A percentile compares a stretch with the other conserved stretches of the same genome.
Evolutionary conservation across 2,329 filamentous ascomycete genomes (phyloP).

Genomic region (Ophiostoma himal-ulmi): DNA sequence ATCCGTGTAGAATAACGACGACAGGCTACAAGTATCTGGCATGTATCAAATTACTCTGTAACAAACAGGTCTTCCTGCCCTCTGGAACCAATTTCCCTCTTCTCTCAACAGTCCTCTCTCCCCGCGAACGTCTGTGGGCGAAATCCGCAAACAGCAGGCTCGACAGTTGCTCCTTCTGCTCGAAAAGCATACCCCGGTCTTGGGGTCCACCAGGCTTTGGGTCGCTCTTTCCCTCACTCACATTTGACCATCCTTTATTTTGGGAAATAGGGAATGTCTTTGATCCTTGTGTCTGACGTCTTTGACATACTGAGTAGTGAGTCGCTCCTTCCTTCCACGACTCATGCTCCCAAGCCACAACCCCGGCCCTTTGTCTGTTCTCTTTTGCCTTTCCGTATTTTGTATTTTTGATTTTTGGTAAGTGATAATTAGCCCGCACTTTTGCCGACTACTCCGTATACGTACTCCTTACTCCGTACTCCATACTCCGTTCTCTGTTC

Average conservation of each 20-base stretch:
- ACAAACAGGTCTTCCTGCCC: not conserved
- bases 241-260: too few relatives aligned
- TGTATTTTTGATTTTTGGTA: too few relatives aligned
- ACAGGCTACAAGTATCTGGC: not conserved
- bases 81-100: not conserved
- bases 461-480: not conserved
- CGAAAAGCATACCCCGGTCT: not conserved
- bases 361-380: not conserved
- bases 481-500: not conserved
- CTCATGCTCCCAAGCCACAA: not conserved
- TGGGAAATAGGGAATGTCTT: not conserved
- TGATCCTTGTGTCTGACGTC: not conserved
- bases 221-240: not conserved
- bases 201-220: conserved; percentile 6
- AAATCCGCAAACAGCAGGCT: not conserved
- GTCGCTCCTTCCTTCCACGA: not conserved
- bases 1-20: not conserved
- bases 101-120: not conserved
- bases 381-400: not conserved
- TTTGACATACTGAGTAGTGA: not conserved
- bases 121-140: not conserved
- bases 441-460: not conserved
- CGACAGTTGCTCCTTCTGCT: not conserved
- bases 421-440: not conserved
- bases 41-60: too few relatives aligned